Base-by-base conservation (phyloP, 1,139 yeast species). In the Debaryomyces robertsiae region DNA sequence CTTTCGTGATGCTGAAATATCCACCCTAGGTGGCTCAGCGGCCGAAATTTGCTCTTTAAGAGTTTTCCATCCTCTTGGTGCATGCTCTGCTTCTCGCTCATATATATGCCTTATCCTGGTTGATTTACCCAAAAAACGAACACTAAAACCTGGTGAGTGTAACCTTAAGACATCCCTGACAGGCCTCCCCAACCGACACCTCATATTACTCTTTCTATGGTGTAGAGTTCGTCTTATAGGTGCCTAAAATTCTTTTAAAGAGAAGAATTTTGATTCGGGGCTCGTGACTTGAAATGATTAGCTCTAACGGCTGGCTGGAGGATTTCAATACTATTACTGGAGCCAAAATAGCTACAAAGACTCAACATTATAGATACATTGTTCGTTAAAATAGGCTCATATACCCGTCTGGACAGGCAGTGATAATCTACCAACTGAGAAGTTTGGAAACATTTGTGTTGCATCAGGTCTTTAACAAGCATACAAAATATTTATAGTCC, bases 251-350 rank as follows among this genome's bases (percentile, higher is more conserved):
- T 7, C 7, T 19, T 19, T 11, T 11, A 23, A 4, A 3, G 17
- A 9, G 18, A 33, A 14, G 14, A 25, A 14, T 32, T 33, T 33
- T 33, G 30, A 14, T 25, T 27, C 16, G 24, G 30, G 25, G 22
- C 36, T 33, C 36, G 36, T 33, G 36, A 33, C 36, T 15, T 33
- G 30, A 17, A 30, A 30, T 33, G 36, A 25, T 25, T 32, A 25
- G 6, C 28, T 32, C 6, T 16, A 25, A 33, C 30, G 30, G 30
- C 36, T 31, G 23, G 34, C 35, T 32, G 9, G 22, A 19, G 22
- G 22, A 19, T 19, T 19, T 19, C 7, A 19, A 6, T 7, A 19
- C 7, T 7, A 19, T 7, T 19, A 19, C 22, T n/a, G n/a, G n/a
- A n/a, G n/a, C n/a, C n/a, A n/a, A n/a, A n/a, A n/a, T n/a, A n/a